Evolutionary conservation across 164 flowering plant genomes (phyloP).

Genomic region (Aristolochia californica): DNA sequence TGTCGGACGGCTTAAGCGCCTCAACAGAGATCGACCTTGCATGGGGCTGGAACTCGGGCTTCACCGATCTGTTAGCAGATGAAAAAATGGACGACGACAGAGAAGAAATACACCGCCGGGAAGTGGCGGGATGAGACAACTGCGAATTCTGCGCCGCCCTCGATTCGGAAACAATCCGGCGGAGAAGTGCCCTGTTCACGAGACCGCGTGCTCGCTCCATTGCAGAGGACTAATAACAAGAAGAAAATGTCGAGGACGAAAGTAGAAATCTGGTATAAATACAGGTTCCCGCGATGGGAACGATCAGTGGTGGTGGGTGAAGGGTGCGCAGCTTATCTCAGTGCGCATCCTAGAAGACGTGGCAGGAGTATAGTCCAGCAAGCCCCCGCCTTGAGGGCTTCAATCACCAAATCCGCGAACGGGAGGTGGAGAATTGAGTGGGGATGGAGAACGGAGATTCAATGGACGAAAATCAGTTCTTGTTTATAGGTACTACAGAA

Average conservation of each 20-base stretch:
- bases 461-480: conserved; percentile 8
- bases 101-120: conserved; percentile 58
- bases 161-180: conserved; percentile 45
- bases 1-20: conserved; percentile 73
- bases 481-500: conserved; percentile 25
- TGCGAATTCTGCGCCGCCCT: conserved; percentile 13
- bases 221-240: neutral
- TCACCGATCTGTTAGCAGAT: neutral
- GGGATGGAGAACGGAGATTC: conserved; percentile 30
- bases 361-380: neutral
- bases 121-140: conserved; percentile 14
- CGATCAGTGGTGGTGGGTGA: conserved; percentile 6
- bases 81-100: conserved; percentile 33
- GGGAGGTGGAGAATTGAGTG: conserved; percentile 23
- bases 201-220: conserved; percentile 93
- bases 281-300: neutral
- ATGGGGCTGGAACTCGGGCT: conserved; percentile 6
- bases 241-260: neutral
- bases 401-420: conserved; percentile 7
- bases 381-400: neutral
- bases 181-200: conserved; percentile 58
- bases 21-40: conserved; percentile 60
- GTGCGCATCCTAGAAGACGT: conserved; percentile 1
- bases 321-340: conserved; percentile 9
- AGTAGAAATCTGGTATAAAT: neutral